Conservation (phyloP, 2,329 filamentous ascomycete species). For the Arthrobotrys pseudoclavata region DNA sequence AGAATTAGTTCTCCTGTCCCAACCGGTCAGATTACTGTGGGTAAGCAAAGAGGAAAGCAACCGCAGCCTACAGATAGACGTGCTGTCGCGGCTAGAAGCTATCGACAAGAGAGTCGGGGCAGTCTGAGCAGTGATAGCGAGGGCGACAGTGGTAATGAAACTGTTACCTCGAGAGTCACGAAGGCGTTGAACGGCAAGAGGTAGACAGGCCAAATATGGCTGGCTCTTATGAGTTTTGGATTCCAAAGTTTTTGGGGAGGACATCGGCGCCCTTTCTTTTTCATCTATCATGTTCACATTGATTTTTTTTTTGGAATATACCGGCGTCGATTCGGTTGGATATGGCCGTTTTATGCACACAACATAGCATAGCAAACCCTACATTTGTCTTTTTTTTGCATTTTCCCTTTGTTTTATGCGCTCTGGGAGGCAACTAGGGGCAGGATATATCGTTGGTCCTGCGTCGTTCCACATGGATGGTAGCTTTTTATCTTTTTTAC, state of each 20-base stretch:
- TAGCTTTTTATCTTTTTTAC: neutral
- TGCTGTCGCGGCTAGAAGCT: slow-evolving; percentile 36
- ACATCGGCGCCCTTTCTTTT: neutral
- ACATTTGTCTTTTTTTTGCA: slow-evolving; percentile 10
- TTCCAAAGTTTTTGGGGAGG: neutral
- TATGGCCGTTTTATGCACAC: slow-evolving; percentile 13
- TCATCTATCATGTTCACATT: neutral
- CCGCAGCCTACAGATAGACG: slow-evolving; percentile 37
- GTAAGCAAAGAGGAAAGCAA: slow-evolving; percentile 49
- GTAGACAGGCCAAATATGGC: neutral
- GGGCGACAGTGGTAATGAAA: slow-evolving; percentile 51
- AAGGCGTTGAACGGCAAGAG: slow-evolving; percentile 48
- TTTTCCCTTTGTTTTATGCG: slow-evolving; percentile 4
- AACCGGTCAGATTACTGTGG: slow-evolving; percentile 41
- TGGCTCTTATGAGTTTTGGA: neutral
- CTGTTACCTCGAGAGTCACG: slow-evolving; percentile 49
- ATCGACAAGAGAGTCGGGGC: slow-evolving; percentile 53
- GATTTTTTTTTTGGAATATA: neutral
- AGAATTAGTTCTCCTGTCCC: slow-evolving; percentile 56
- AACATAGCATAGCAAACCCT: neutral
- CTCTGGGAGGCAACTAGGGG: neutral
- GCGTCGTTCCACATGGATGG: neutral
- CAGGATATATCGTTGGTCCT: too few species aligned
- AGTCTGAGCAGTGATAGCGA: slow-evolving; percentile 57
- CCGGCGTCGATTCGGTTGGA: slow-evolving; percentile 42